Conservation (phyloP, 306 rosid species). For the Albizia julibrissin region DNA sequence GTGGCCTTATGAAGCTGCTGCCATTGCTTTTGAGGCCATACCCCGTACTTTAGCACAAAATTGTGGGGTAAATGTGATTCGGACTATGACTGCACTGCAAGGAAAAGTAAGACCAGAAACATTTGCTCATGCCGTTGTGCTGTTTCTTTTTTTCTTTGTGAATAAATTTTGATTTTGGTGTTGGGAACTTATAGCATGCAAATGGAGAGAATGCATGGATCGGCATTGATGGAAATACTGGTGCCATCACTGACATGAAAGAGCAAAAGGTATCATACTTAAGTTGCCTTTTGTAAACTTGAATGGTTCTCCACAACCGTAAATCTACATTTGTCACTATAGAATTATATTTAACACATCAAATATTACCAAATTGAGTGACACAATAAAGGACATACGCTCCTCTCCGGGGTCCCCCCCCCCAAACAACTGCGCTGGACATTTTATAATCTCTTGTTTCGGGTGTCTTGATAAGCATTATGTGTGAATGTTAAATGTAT, state of each 20-base stretch:
- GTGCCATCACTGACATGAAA: constrained; percentile 75
- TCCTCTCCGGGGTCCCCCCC: neutral
- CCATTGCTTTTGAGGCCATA: constrained; percentile 94
- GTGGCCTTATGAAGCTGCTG: constrained; percentile 99
- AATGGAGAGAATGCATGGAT: constrained; percentile 95
- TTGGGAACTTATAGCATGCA: constrained; percentile 66
- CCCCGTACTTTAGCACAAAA: constrained; percentile 97
- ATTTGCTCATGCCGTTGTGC: neutral
- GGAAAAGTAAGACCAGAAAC: constrained; percentile 66
- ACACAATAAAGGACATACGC: neutral
- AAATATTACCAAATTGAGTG: neutral
- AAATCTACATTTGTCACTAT: neutral
- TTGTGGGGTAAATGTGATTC: constrained; percentile 94
- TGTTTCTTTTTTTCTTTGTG: neutral
- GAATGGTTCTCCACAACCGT: constrained; percentile 3
- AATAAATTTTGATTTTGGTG: neutral
- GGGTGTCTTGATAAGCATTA: neutral
- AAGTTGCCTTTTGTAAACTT: neutral
- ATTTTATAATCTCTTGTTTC: constrained; percentile 19
- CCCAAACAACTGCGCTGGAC: neutral
- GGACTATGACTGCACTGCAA: constrained; percentile 95
- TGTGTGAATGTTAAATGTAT: constrained; percentile 10
- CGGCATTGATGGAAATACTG: constrained; percentile 94
- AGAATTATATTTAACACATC: neutral
- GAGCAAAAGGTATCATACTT: constrained; percentile 64